Percentiles rank a stretch among this genome's conserved stretches.
phyloP scores from a whole-genome alignment of 306 rosid genomes.

The Corylus heterophylla region DNA sequence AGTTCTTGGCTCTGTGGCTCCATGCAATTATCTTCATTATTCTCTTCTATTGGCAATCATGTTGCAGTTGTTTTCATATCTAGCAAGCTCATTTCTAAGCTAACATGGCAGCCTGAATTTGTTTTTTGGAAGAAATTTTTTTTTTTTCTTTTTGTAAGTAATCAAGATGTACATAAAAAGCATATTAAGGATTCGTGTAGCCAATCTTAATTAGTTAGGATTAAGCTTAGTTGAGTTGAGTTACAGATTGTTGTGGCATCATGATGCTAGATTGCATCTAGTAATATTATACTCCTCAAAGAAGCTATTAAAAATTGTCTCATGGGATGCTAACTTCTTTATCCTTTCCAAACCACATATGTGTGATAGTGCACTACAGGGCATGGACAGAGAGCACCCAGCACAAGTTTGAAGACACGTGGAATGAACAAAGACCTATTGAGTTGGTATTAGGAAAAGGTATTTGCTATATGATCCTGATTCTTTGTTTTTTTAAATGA shows the following conservation, averaged over 20 bases:
- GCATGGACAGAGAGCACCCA: conserved; percentile 83
- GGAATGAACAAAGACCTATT: conserved; percentile 79
- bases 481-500: conserved; percentile 2
- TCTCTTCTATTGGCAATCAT: too few species aligned
- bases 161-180: too few species aligned
- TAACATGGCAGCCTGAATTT: too few species aligned
- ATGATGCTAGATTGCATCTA: conserved; percentile 8
- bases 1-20: not conserved
- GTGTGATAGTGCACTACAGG: conserved; percentile 75
- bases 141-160: too few species aligned
- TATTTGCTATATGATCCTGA: conserved; percentile 23
- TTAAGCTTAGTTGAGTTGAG: not conserved
- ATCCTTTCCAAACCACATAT: conserved; percentile 17
- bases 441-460: conserved; percentile 91
- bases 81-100: too few species aligned
- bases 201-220: not conserved
- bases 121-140: too few species aligned
- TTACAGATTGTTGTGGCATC: not conserved
- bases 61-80: too few species aligned
- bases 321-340: not conserved
- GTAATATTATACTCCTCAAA: conserved; percentile 10
- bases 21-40: too few species aligned
- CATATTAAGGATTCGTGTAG: not conserved
- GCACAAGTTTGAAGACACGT: conserved; percentile 95
- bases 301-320: conserved; percentile 2